phyloP scores from a whole-genome alignment of 2,329 filamentous ascomycete genomes.

The Colletotrichum orchidophilum region DNA sequence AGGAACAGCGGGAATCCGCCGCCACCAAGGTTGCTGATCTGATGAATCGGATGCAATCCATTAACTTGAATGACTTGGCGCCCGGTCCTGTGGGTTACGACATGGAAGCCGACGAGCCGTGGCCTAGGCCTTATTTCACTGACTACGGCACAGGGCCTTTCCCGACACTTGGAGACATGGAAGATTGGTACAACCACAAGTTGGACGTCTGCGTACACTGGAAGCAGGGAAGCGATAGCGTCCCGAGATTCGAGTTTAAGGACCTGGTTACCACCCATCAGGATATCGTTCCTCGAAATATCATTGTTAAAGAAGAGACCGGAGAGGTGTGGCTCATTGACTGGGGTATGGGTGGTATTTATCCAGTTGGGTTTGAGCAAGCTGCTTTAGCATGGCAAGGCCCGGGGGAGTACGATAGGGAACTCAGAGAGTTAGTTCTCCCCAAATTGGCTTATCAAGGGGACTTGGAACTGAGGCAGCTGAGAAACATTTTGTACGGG shows the following conservation, averaged over 20 bases:
- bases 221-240: not conserved
- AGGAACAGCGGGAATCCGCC: too few relatives aligned
- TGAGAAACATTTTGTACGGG: not conserved
- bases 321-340: not conserved
- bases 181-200: slow-evolving; percentile 2
- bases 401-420: not conserved
- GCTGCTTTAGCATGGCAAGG: not conserved
- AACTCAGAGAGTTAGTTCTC: not conserved
- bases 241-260: not conserved
- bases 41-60: not conserved
- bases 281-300: not conserved
- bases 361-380: not conserved
- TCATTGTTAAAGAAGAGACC: not conserved
- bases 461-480: not conserved
- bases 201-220: not conserved
- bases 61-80: slow-evolving; percentile 11
- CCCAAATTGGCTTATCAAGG: not conserved
- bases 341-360: not conserved
- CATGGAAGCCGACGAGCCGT: not conserved
- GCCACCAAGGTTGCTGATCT: not conserved
- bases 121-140: not conserved
- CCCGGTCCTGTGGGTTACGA: not conserved
- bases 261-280: not conserved
- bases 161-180: not conserved
- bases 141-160: not conserved